Evolutionary conservation across 2,329 filamentous ascomycete species (phyloP).

Genomic region (Botrytis paeoniae): DNA sequence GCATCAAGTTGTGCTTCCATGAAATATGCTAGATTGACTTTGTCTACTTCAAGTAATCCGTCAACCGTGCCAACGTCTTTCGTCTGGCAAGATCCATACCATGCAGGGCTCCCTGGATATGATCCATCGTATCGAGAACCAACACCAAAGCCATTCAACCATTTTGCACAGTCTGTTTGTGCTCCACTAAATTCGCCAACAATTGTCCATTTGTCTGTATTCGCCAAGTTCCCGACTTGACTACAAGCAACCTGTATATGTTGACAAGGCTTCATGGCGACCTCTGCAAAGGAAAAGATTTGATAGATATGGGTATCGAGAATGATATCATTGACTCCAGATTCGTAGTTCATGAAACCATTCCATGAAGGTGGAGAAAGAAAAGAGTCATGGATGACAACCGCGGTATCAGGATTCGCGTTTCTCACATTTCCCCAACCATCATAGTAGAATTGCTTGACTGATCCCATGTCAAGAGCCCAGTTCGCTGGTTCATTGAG

Average conservation of each 20-base stretch:
- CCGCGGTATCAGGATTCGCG: constrained; percentile 45
- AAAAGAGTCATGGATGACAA: constrained; percentile 60
- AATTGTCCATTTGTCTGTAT: constrained; percentile 38
- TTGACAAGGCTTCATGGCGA: constrained; percentile 39
- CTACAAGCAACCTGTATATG: constrained; percentile 45
- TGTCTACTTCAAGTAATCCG: constrained; percentile 39
- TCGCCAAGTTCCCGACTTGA: constrained; percentile 37
- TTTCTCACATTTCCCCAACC: constrained; percentile 48
- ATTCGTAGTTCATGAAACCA: constrained; percentile 50
- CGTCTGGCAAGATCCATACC: constrained; percentile 40
- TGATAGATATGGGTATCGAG: constrained; percentile 47
- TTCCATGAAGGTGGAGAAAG: constrained; percentile 55
- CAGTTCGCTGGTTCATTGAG: constrained; percentile 42
- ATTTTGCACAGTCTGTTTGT: constrained; percentile 46
- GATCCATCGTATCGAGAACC: constrained; percentile 53
- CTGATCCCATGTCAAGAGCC: constrained; percentile 38
- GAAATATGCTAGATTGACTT: constrained; percentile 41
- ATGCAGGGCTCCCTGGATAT: constrained; percentile 38
- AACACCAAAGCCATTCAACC: constrained; percentile 54
- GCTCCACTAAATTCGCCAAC: constrained; percentile 46
- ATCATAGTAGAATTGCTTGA: constrained; percentile 48
- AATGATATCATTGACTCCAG: constrained; percentile 40
- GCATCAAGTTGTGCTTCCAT: constrained; percentile 46
- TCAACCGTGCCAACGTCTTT: constrained; percentile 47
- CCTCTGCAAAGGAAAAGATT: constrained; percentile 41